These are phyloP conservation scores for Candida adriatica DNA, from an alignment of 805 yeast species.

Conservation along the genomic window DNA sequence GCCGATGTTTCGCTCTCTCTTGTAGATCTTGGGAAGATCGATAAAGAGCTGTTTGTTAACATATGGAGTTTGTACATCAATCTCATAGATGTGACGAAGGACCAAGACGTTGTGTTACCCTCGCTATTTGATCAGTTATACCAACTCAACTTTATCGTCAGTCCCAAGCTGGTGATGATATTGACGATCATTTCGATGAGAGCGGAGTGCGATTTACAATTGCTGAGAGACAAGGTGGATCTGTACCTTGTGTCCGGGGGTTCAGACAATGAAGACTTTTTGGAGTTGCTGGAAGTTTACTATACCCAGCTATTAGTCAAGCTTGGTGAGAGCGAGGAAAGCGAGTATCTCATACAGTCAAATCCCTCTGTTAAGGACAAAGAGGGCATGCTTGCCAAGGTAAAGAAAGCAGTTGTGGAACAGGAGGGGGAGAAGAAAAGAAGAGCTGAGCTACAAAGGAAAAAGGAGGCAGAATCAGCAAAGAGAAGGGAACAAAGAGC, in stretches of 20 bases:
- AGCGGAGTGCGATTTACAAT: constrained; percentile 11
- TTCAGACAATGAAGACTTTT: constrained; percentile 5
- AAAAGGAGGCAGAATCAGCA: constrained; percentile 8
- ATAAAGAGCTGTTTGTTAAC: constrained; percentile 11
- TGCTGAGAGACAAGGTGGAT: constrained; percentile 17
- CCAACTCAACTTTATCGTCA: constrained; percentile 6
- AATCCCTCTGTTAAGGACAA: constrained; percentile 14
- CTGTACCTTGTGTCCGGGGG: constrained; percentile 14
- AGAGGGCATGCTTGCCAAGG: constrained; percentile 9
- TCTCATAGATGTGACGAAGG: constrained; percentile 21
- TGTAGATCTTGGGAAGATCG: constrained; percentile 10
- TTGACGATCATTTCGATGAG: constrained; percentile 20
- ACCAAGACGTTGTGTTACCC: constrained; percentile 1
- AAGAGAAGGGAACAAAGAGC: constrained; percentile 12
- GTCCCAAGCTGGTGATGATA: constrained; percentile 18
- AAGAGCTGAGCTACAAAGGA: constrained; percentile 8
- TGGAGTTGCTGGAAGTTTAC: constrained; percentile 20
- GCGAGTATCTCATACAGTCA: constrained; percentile 15
- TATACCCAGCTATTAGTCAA: constrained; percentile 17
- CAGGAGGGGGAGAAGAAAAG: constrained; percentile 9
- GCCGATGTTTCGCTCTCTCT: constrained; percentile 7
- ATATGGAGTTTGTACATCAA: constrained; percentile 23
- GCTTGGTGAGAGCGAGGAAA: constrained; percentile 16
- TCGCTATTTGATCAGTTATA: constrained; percentile 13
- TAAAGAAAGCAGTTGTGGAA: constrained; percentile 7